Base-by-base conservation (phyloP, 345 rosid species). In the Eucalyptus virginea region DNA sequence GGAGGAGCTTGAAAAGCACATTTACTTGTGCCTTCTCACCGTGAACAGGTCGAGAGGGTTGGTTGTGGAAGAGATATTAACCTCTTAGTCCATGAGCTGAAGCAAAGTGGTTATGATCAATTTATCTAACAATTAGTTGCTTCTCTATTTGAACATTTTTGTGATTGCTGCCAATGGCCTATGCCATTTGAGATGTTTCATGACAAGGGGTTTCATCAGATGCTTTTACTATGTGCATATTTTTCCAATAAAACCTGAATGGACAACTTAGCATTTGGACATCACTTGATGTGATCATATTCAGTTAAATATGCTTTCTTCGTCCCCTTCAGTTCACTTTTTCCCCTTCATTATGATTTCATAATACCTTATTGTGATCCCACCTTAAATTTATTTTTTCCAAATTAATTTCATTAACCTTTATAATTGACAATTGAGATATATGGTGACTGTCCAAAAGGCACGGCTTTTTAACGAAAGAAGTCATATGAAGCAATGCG, bases 1-100 rank as follows among this genome's bases (percentile, higher is more conserved):
- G n/a, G 95, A 94, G 87, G 99, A 97, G 92, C 97, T 97, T 45
- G 99, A 98, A 87, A 92, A 93, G 80, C 97, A 95, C 85, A 91
- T 95, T 42, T 95, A 91, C 91, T 88, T 96, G 88, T 97, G 97
- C 92, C 95, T 96, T 83, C 95, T 96, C 90, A 95, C 96, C 49
- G 95, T 98, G 37, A 95, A 97, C 89, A 93, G 94, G 93, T 95
- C 95, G 58, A 97, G 99, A 91, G 93, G 95, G 92, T 94, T 92
- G 58, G 92, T 96, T 67, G 89, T 95, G 49, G 92, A 92, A 83
- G 95, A 95, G 90, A 93, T 94, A n/a, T 40, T 85, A 50, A 47
- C 88, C 86, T 23, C 90, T 77, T 44, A 77, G 81, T 37, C 26
- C 44, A 19, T 72, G 44, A 34, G 83, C 47, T 69, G 24, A 40